Base-by-base conservation (phyloP, 192 early-diverging fungal species). In the Chytriomyces hyalinus region DNA sequence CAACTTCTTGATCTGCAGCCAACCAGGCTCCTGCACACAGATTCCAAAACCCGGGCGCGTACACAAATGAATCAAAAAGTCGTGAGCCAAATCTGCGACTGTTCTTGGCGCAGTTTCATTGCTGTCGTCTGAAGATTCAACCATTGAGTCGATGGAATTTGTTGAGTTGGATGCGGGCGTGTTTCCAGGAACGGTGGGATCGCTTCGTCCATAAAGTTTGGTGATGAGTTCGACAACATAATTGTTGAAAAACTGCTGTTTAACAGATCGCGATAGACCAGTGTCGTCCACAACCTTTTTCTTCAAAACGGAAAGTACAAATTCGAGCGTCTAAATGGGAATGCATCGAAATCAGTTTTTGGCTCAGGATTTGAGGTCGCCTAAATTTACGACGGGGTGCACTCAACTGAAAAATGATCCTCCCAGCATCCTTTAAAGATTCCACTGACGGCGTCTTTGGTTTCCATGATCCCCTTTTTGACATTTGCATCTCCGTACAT, bases 1-100 rank as follows among this genome's bases (percentile, higher is more conserved):
- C 11, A 62, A 46, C 24, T 82, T 82, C 85, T 85, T 6, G 75
- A 84, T 5, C 88, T 78, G 28, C 76, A 93, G 92, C 94, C 93
- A 96, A 43, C 92, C 93, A 11, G 81, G 78, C 64, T 94, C 93
- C 49, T 86, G 83, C 64, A 90, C 92, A 63, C 93, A 94, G 9
- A 95, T 84, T 13, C 93, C 93, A 22, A 87, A 76, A 1, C 91
- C 93, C 13, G 93, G 92, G 0, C 83, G 87, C 36, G 88, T 91
- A 67, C 92, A 94, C 4, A 94, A 81, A 26, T 93, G 85, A 48
- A 91, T 78, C 61, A 96, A 84, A 82, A 94, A 96, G 47, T 85
- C 76, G 67, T 95, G 92, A 0, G 87, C 85, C 20, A 92, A 1
- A 61, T 90, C 84, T 0, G 93, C 89, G 9, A 90, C 80, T 10